Percentiles rank a stretch among this genome's conserved stretches.
These are phyloP conservation scores for Globisporangium lucens DNA, from an alignment of 352 stramenopile genomes.

Conservation along the genomic window DNA sequence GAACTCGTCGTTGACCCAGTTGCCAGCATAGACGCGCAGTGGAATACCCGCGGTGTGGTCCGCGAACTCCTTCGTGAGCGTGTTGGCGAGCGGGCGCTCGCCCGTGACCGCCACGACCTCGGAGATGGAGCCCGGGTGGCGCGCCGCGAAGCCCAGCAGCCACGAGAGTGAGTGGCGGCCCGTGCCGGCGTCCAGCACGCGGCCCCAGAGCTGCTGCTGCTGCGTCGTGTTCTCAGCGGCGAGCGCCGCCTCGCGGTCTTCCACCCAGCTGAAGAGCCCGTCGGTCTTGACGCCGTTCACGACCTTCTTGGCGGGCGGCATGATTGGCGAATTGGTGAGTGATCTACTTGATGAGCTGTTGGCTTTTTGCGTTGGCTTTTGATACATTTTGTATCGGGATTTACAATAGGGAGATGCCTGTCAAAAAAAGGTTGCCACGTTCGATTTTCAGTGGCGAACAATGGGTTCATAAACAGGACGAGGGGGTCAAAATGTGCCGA, in stretches of 20 bases:
- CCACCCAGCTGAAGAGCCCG: constrained; percentile 70
- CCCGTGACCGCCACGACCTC: constrained; percentile 72
- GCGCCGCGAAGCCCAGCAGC: constrained; percentile 50
- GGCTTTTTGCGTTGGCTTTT: not conserved
- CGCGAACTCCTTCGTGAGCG: constrained; percentile 37
- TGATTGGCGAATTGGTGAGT: not conserved
- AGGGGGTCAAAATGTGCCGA: not conserved
- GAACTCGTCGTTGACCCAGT: constrained; percentile 70
- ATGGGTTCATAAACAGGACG: constrained; percentile 4
- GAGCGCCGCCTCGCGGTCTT: constrained; percentile 44
- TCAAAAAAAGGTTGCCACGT: constrained; percentile 1
- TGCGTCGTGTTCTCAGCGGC: constrained; percentile 11
- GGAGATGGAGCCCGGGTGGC: constrained; percentile 23
- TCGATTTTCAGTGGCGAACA: not conserved
- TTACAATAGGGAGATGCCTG: not conserved
- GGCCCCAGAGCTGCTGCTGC: constrained; percentile 34
- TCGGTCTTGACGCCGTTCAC: constrained; percentile 42
- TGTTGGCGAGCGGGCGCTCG: constrained; percentile 48
- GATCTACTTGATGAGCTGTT: not conserved
- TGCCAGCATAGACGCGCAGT: constrained; percentile 54
- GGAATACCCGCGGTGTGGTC: constrained; percentile 29
- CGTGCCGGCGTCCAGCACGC: constrained; percentile 88
- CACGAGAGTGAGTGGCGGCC: constrained; percentile 88
- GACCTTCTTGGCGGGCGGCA: constrained; percentile 20
- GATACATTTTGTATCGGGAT: not conserved